phyloP scores from a whole-genome alignment of 306 rosid genomes.

The Castanopsis chinensis region DNA sequence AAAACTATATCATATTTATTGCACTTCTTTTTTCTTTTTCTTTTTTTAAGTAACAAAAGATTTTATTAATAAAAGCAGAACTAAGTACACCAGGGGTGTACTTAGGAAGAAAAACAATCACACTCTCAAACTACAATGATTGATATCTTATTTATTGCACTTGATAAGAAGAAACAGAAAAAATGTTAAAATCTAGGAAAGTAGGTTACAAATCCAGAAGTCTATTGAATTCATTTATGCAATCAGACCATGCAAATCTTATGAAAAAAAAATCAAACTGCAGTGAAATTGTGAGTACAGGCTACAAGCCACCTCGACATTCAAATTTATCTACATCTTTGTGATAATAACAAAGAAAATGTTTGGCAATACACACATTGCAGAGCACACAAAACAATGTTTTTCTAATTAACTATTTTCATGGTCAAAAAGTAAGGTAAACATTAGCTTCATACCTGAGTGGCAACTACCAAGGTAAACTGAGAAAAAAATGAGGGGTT shows the following conservation, averaged over 20 bases:
- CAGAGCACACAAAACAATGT: not conserved
- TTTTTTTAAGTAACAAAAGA: too few species aligned
- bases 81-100: too few species aligned
- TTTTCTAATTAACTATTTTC: not conserved
- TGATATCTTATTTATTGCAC: constrained; percentile 21
- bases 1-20: constrained; percentile 30
- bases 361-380: not conserved
- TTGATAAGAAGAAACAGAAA: constrained; percentile 6
- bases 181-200: not conserved
- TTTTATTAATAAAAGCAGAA: too few species aligned
- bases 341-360: not conserved
- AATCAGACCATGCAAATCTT: not conserved
- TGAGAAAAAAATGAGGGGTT: constrained; percentile 90
- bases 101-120: too few species aligned
- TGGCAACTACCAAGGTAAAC: constrained; percentile 87
- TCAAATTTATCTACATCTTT: not conserved
- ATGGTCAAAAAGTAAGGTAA: not conserved
- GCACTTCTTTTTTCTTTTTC: not conserved
- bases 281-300: not conserved
- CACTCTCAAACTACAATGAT: too few species aligned
- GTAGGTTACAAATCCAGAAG: not conserved
- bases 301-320: not conserved
- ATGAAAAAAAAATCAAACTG: not conserved
- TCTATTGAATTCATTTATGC: not conserved
- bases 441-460: constrained; percentile 61